Percentiles rank a stretch among this genome's conserved stretches.
Conservation (phyloP, 202 grass and related monocot genomes). For the Saccharum hybrid region DNA sequence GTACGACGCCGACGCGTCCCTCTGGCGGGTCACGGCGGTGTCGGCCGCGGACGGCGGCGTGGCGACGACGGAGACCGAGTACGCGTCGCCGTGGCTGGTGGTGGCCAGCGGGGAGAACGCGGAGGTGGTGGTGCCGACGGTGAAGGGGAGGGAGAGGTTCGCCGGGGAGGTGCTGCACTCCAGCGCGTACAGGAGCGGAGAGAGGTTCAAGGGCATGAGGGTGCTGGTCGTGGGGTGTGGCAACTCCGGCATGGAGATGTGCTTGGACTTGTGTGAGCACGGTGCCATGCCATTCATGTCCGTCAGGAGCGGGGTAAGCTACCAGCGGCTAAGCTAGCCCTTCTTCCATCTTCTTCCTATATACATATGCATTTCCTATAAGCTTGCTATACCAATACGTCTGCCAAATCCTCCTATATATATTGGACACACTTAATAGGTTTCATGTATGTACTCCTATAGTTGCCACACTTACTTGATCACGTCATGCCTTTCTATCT, state of each 20-base stretch:
- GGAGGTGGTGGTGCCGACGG: slow-evolving; percentile 67
- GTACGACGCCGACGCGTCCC: slow-evolving; percentile 47
- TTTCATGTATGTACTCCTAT: neutral
- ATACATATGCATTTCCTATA: neutral
- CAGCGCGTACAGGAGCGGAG: slow-evolving; percentile 78
- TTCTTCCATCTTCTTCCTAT: neutral
- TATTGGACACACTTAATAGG: neutral
- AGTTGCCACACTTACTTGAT: neutral
- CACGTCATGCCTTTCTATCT: neutral
- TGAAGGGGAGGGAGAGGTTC: slow-evolving; percentile 78
- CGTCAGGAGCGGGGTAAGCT: slow-evolving; percentile 79
- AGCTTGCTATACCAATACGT: too few species aligned
- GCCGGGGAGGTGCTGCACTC: slow-evolving; percentile 76
- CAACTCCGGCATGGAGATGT: slow-evolving; percentile 99
- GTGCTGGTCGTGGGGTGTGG: slow-evolving; percentile 88
- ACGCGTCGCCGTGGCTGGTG: slow-evolving; percentile 77
- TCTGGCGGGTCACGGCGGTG: slow-evolving; percentile 64
- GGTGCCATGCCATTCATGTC: slow-evolving; percentile 92
- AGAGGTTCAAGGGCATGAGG: slow-evolving; percentile 67
- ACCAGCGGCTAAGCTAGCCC: neutral
- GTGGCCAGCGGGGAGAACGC: slow-evolving; percentile 96
- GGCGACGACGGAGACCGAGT: slow-evolving; percentile 49
- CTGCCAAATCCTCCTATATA: too few species aligned
- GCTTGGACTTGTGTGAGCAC: slow-evolving; percentile 80
- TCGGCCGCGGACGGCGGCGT: neutral